These are phyloP conservation scores for Lenwebbia sp. DNA, from an alignment of 345 rosid species.

Conservation along the genomic window DNA sequence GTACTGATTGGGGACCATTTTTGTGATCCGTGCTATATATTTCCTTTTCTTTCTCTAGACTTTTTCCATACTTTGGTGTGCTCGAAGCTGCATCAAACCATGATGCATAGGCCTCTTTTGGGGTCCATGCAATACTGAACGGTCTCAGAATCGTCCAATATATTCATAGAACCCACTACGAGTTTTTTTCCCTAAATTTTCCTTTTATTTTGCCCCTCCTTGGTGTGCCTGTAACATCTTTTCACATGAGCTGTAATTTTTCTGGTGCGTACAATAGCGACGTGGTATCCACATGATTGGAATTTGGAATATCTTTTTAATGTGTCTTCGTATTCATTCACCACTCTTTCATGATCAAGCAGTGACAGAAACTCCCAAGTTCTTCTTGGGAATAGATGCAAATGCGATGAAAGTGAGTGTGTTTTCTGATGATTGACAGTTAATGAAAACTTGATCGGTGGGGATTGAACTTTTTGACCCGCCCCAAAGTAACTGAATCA, in stretches of 20 bases:
- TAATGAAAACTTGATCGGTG: not conserved
- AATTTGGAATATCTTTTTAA: not conserved
- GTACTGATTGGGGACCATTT: constrained; percentile 11
- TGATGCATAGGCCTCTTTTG: not conserved
- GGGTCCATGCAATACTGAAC: not conserved
- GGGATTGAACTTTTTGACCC: not conserved
- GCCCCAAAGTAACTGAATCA: not conserved
- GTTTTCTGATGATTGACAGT: not conserved
- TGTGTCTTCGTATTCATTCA: constrained; percentile 1
- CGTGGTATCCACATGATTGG: not conserved
- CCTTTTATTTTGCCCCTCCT: not conserved
- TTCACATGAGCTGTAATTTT: not conserved
- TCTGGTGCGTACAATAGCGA: not conserved
- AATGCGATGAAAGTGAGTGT: not conserved
- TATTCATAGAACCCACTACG: not conserved
- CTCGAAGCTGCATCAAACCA: not conserved
- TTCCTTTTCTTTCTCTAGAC: not conserved
- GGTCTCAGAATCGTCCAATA: not conserved
- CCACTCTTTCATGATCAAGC: not conserved
- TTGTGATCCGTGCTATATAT: constrained; percentile 1
- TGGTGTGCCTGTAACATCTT: not conserved
- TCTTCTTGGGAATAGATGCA: not conserved
- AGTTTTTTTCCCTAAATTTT: not conserved
- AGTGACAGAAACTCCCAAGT: not conserved
- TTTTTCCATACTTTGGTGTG: not conserved